Conservation (phyloP, 768 basidiomycete genomes). For the Leucocoprinus sp. region DNA sequence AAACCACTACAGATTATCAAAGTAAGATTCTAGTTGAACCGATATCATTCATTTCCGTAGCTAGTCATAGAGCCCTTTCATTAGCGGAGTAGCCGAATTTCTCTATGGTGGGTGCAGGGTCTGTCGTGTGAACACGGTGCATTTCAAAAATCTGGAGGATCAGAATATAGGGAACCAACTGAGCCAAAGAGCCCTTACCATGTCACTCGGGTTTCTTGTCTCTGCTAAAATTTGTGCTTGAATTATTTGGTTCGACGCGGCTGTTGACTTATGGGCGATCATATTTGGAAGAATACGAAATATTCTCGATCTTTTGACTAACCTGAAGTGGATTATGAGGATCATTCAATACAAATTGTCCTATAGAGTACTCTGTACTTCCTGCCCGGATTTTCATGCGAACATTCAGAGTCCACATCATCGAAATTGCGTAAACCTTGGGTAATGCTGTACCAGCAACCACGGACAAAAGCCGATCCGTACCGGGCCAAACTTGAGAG, state of each 20-base stretch:
- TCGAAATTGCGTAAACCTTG: slow-evolving; percentile 17
- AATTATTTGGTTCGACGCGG: not conserved
- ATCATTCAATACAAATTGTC: not conserved
- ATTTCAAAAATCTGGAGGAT: not conserved
- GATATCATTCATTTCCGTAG: no score
- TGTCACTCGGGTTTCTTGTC: slow-evolving; percentile 3
- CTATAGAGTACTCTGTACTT: not conserved
- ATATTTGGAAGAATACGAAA: no score
- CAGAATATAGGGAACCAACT: not conserved
- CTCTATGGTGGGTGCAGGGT: not conserved
- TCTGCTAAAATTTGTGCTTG: slow-evolving; percentile 3
- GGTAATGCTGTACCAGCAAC: slow-evolving; percentile 24
- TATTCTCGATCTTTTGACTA: not conserved
- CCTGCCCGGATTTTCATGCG: slow-evolving; percentile 1
- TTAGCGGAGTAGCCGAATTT: not conserved
- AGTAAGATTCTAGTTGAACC: no score
- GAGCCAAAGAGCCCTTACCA: not conserved
- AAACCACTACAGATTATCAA: no score
- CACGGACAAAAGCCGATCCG: slow-evolving; percentile 19
- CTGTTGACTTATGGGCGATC: not conserved
- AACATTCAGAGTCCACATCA: slow-evolving; percentile 11
- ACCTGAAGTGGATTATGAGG: not conserved
- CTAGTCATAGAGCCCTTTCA: slow-evolving; percentile 1
- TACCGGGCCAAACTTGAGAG: slow-evolving; percentile 22
- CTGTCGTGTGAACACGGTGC: not conserved